Percentiles rank a stretch among this genome's conserved stretches.
Conservation (phyloP, 2,329 filamentous ascomycete species). For the Biscogniauxia mediterranea region DNA sequence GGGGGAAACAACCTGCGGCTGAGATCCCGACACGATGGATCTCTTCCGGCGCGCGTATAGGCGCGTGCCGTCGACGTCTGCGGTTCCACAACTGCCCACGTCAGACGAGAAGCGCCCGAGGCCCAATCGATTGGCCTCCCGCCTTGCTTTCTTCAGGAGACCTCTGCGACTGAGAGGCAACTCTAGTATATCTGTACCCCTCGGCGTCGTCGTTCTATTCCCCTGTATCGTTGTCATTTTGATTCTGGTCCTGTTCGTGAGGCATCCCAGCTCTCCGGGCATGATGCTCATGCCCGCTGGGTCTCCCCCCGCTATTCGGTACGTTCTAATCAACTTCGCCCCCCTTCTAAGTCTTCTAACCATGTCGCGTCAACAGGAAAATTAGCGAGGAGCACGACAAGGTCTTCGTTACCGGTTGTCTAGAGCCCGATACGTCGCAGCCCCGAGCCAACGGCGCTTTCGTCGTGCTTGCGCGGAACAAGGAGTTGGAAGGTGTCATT, state of each 20-base stretch:
- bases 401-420: constrained; percentile 88
- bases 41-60: constrained; percentile 55
- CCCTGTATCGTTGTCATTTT: constrained; percentile 87
- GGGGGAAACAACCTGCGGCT: constrained; percentile 9
- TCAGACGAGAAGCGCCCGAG: constrained; percentile 48
- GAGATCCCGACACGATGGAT: constrained; percentile 46
- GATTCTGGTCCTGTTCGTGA: constrained; percentile 85
- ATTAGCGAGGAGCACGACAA: constrained; percentile 98
- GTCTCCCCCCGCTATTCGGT: constrained; percentile 87
- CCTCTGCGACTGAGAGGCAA: constrained; percentile 88
- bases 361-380: constrained; percentile 57
- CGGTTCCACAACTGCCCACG: constrained; percentile 45
- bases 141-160: constrained; percentile 78
- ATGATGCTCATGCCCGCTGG: constrained; percentile 85
- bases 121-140: constrained; percentile 43
- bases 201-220: constrained; percentile 90
- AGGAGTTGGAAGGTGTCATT: constrained; percentile 92
- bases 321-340: constrained; percentile 31
- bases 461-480: constrained; percentile 92
- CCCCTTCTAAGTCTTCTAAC: constrained; percentile 16
- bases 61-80: constrained; percentile 43
- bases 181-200: constrained; percentile 86
- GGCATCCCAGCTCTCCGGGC: constrained; percentile 79
- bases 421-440: constrained; percentile 72
- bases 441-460: constrained; percentile 92